Conservation (phyloP, 1,284 basidiomycete genomes). For the Apiotrichum montevideense region DNA sequence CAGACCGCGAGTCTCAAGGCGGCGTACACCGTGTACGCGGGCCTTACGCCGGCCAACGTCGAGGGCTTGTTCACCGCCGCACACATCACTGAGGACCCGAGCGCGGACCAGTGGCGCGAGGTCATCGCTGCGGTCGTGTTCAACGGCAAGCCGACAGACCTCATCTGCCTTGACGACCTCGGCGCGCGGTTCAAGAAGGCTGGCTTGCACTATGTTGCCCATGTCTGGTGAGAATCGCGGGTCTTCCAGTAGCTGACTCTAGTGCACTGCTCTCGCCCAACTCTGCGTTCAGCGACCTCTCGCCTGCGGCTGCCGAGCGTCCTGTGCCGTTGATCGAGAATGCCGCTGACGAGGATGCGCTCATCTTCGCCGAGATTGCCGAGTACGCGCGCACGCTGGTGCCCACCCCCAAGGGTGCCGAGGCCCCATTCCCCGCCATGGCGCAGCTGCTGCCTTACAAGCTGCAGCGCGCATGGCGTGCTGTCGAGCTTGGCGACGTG, state of each 20-base stretch:
- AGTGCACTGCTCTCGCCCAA: constrained; percentile 66
- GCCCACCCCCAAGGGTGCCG: constrained; percentile 72
- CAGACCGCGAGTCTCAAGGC: constrained; percentile 54
- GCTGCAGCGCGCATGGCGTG: constrained; percentile 66
- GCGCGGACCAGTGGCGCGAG: constrained; percentile 66
- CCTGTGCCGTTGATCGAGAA: constrained; percentile 36
- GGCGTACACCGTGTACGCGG: constrained; percentile 79
- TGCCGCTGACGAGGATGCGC: constrained; percentile 53
- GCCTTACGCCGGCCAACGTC: constrained; percentile 40
- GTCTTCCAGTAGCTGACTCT: not conserved
- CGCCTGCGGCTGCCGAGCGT: constrained; percentile 32
- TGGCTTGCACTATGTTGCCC: constrained; percentile 76
- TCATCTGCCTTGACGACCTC: constrained; percentile 73
- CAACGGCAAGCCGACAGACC: constrained; percentile 57
- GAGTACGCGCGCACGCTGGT: constrained; percentile 84
- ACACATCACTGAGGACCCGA: constrained; percentile 33
- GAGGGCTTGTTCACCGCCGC: constrained; percentile 33
- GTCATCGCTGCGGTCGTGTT: constrained; percentile 77
- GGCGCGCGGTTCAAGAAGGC: constrained; percentile 73
- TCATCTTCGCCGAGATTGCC: constrained; percentile 83
- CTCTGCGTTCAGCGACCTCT: constrained; percentile 61
- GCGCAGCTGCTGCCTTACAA: constrained; percentile 85
- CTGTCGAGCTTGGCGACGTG: constrained; percentile 74
- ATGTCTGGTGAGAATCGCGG: constrained; percentile 65
- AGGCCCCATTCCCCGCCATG: constrained; percentile 66